Evolutionary conservation across 2,329 filamentous ascomycete species (phyloP), one percentile per base, ranked within the genome.

Genomic region (Pseudogymnoascus sp.): DNA sequence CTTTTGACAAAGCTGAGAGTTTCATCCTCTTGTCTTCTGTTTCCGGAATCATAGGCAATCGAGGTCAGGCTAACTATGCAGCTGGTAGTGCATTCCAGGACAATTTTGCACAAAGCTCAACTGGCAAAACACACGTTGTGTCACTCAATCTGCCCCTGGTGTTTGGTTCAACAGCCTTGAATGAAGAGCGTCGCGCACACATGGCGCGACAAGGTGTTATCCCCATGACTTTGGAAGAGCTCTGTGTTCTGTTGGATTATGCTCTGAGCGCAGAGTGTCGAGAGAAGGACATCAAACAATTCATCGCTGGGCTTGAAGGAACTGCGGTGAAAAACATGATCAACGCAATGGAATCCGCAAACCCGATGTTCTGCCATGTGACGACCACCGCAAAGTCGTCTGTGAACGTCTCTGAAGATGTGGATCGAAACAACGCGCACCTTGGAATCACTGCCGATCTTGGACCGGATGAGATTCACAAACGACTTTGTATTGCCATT

Each of bases 151-250:
- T 70, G 1, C 67, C 67, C 19, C 40, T 60, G 5, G 64, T 72
- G 23, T 64, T 62, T 23, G 67, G 64, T n/a, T 67, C 69, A 6
- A 65, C 66, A n/a, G 64, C 65, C 5, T 62, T 68, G 9, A 60
- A 64, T 26, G 36, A 60, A 26, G 33, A 26, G 57, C 44, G n/a
- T 15, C 66, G 65, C 40, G 59, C 42, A 62, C 61, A 64, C 26
- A 57, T 67, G 10, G 60, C 62, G 38, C 26, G 62, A 26, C 67
- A 66, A 61, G 65, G 66, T 3, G 60, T 47, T 11, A 64, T 66
- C 13, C 63, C 67, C 19, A 68, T 72, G 63, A 67, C 66, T 0
- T 67, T 71, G 17, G 68, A 71, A 2, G 69, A 71, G 28, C 53
- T 71, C 8, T 69, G 70, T 23, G 65, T 64, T 35, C 61, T 66